Conservation (phyloP, 305 asterid species). For the Solanum hybrid region DNA sequence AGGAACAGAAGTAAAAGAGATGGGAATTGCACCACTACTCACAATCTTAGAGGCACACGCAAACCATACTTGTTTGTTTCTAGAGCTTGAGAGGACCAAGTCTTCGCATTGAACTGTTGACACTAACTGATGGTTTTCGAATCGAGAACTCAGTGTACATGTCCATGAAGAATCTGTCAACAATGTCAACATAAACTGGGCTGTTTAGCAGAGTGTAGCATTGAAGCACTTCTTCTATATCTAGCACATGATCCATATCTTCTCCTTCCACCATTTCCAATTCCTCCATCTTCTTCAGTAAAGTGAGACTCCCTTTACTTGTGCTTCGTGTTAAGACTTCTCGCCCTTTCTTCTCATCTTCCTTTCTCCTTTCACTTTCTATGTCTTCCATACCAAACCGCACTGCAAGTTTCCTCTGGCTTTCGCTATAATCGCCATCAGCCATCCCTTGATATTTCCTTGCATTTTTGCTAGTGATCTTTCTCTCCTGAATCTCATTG, state of each 20-base stretch:
- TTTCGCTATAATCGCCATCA: slow-evolving; percentile 10
- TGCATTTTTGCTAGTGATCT: slow-evolving; percentile 11
- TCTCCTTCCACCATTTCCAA: slow-evolving; percentile 48
- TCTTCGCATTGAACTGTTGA: slow-evolving; percentile 48
- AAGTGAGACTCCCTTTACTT: slow-evolving; percentile 14
- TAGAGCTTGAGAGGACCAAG: slow-evolving; percentile 48
- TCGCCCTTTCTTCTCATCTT: slow-evolving; percentile 7
- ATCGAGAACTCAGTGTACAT: slow-evolving; percentile 50
- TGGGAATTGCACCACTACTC: background rate
- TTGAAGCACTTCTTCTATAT: slow-evolving; percentile 67
- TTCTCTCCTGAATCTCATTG: background rate
- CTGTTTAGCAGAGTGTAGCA: slow-evolving; percentile 61
- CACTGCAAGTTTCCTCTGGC: slow-evolving; percentile 11
- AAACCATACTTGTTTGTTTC: background rate
- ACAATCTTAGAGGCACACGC: background rate
- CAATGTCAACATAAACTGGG: slow-evolving; percentile 54
- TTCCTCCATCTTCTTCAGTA: slow-evolving; percentile 56
- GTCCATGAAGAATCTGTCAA: slow-evolving; percentile 60
- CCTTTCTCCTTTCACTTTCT: background rate
- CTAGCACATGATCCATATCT: slow-evolving; percentile 55
- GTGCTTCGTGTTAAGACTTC: slow-evolving; percentile 21
- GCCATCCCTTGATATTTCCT: slow-evolving; percentile 15
- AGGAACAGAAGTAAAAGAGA: background rate
- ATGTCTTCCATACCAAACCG: background rate
- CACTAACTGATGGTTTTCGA: slow-evolving; percentile 27